Base-by-base conservation (phyloP, 192 early-diverging fungal genomes). In the Entomortierella chlamydospora region DNA sequence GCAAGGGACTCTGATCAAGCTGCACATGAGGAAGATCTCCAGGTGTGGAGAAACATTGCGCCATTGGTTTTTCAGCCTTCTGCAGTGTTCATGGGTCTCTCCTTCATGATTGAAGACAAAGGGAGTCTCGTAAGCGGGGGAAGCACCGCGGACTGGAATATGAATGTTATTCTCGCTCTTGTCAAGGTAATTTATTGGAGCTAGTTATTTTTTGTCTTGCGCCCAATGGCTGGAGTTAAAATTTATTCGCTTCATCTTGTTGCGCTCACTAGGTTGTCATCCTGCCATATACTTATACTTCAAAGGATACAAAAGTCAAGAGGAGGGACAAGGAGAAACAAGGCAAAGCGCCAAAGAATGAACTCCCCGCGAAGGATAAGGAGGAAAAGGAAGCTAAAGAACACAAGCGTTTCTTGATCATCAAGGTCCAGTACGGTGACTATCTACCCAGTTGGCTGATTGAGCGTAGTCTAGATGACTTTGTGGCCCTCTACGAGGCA, bases 31-130 rank as follows among this genome's bases (percentile, higher is more conserved):
- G 51, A 79, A 51, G 76, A 79, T 18, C 66, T 61, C 25, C 76
- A 79, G 22, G 55, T 79, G 4, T 79, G 65, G 65, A 79, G 66
- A 31, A 69, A 79, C 39, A 57, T 79, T 42, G 45, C 61, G 6
- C 68, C 76, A 12, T 37, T 79, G 49, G 39, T 79, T 25, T 52
- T 64, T 34, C 68, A 79, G 22, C 76, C 76, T 45, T 79, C 74
- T 9, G 74, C 76, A 7, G 51, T 79, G 3, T 79, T 79, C 43
- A 79, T 79, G 76, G 76, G 76, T 15, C 68, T 79, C 22, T 65
- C 67, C n/a, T 79, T 79, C 51, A 79, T 79, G 67, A 70, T 70
- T 41, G 76, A 79, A 20, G 76, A 79, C 52, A 79, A 79, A 25
- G 76, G 76, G 15, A 70, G 76, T 52, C 28, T 55, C 17, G 42